A percentile compares a stretch with the other conserved stretches of the same genome.
Conservation (phyloP, 768 basidiomycete genomes). For the Psilocybe cyanescens region DNA sequence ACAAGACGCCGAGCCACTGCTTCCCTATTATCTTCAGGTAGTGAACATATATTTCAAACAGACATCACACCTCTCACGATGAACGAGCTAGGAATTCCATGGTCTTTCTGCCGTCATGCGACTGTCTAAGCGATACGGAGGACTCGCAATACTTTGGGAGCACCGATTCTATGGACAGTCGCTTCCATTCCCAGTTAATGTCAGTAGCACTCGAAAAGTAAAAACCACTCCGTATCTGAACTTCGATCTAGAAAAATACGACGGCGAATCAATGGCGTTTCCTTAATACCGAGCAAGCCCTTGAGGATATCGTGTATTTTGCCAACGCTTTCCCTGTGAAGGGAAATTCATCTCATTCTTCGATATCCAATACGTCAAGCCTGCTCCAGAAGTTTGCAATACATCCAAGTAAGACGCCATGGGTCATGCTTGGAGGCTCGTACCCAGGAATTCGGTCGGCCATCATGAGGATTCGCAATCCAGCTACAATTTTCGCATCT, state of each 20-base stretch:
- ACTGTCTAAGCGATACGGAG: conserved; percentile 48
- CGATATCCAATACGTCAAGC: neutral
- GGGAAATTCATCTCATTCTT: neutral
- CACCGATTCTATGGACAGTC: conserved; percentile 54
- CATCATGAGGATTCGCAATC: conserved; percentile 49
- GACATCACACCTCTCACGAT: neutral
- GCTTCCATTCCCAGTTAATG: conserved; percentile 50
- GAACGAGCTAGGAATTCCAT: conserved; percentile 42
- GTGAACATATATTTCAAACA: neutral
- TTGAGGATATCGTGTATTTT: conserved; percentile 54
- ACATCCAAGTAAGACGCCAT: conserved; percentile 47
- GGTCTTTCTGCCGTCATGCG: conserved; percentile 53
- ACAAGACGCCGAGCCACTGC: conserved; percentile 48
- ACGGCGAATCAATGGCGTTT: conserved; percentile 50
- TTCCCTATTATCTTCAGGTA: conserved; percentile 47
- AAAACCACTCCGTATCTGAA: no score
- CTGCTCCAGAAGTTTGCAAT: conserved; percentile 25
- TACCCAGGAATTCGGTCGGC: conserved; percentile 52
- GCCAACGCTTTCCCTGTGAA: conserved; percentile 39
- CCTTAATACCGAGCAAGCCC: conserved; percentile 51
- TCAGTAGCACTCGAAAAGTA: conserved; percentile 17
- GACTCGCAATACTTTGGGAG: conserved; percentile 53
- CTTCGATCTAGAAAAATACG: conserved; percentile 40
- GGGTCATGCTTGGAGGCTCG: conserved; percentile 54
- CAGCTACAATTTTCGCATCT: conserved; percentile 45